Conservation (phyloP, 176 grass and related monocot species). For the Luzula sylvatica region DNA sequence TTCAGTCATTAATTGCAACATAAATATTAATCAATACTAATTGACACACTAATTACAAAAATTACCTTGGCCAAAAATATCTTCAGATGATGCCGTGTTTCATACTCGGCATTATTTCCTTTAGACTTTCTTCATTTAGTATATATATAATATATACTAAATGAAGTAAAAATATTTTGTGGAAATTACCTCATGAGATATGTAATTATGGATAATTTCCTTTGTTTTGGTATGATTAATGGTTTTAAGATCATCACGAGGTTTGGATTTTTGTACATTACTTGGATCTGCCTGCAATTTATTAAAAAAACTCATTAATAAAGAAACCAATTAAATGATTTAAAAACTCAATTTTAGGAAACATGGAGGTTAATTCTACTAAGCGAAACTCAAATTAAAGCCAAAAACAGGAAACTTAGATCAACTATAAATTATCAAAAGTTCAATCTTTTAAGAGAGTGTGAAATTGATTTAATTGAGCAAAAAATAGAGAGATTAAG, state of each 20-base stretch:
- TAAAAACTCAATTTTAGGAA: background rate
- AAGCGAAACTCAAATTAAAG: background rate
- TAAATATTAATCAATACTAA: too few species aligned
- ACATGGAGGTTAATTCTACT: too few species aligned
- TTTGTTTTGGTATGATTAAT: slow-evolving; percentile 35
- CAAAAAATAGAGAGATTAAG: slow-evolving; percentile 7
- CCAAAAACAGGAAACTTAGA: background rate
- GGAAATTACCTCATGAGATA: slow-evolving; percentile 39
- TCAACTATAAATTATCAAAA: background rate
- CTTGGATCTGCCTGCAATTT: slow-evolving; percentile 49
- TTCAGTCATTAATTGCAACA: too few species aligned
- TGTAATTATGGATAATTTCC: slow-evolving; percentile 21
- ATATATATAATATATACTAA: too few species aligned
- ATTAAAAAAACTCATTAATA: slow-evolving; percentile 16
- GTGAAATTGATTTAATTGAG: background rate
- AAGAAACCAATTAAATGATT: background rate
- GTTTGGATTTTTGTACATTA: slow-evolving; percentile 37
- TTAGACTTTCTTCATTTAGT: too few species aligned
- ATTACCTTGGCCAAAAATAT: too few species aligned
- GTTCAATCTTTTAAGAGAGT: background rate
- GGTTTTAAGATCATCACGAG: slow-evolving; percentile 37
- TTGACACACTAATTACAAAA: too few species aligned
- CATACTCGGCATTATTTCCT: too few species aligned
- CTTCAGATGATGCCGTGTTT: too few species aligned
- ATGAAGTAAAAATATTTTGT: slow-evolving; percentile 5